Conservation (phyloP, 352 stramenopile species). For the Phytophthora hybrid region DNA sequence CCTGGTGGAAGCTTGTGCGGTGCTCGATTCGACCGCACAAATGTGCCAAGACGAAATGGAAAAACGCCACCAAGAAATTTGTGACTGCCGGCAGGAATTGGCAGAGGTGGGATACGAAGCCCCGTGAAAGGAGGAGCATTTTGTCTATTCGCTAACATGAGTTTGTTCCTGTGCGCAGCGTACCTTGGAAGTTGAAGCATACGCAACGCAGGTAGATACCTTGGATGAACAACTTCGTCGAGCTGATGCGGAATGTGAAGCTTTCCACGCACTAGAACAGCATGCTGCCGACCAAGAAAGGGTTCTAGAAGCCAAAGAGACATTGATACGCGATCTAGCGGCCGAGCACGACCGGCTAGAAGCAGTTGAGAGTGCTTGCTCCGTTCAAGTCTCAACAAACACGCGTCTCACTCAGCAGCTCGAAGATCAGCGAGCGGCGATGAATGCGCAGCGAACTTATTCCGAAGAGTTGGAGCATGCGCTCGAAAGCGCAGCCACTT, state of each 20-base stretch:
- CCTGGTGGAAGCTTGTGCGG: constrained; percentile 35
- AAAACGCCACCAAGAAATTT: constrained; percentile 41
- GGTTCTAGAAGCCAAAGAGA: constrained; percentile 17
- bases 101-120: constrained; percentile 28
- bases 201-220: constrained; percentile 25
- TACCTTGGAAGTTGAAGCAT: constrained; percentile 32
- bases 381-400: constrained; percentile 29
- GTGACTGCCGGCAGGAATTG: constrained; percentile 34
- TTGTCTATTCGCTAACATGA: constrained; percentile 5
- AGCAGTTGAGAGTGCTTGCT: constrained; percentile 37
- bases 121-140: neutral
- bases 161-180: constrained; percentile 19
- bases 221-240: constrained; percentile 38
- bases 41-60: constrained; percentile 52
- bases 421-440: constrained; percentile 23
- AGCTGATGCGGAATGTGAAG: constrained; percentile 27
- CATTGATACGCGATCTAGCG: constrained; percentile 36
- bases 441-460: constrained; percentile 21
- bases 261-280: constrained; percentile 36
- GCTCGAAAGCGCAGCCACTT: constrained; percentile 35
- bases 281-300: constrained; percentile 25
- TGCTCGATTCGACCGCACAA: constrained; percentile 42
- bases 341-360: constrained; percentile 48
- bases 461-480: constrained; percentile 29
- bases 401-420: constrained; percentile 18